These are phyloP conservation scores for Rhizopogon vulgaris DNA, from an alignment of 768 basidiomycete genomes.

Conservation along the genomic window DNA sequence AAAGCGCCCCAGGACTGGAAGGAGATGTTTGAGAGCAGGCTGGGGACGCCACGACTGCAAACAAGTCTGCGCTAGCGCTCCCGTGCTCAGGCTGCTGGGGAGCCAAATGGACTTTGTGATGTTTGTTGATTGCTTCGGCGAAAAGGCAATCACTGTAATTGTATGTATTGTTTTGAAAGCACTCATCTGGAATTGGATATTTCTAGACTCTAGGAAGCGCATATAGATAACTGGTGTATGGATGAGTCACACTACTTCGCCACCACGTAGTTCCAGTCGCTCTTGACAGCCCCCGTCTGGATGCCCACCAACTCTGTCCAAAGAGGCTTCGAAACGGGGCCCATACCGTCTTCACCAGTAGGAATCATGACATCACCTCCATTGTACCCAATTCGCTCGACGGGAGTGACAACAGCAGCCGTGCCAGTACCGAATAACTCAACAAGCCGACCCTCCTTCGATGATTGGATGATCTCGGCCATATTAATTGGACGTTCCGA, in stretches of 20 bases:
- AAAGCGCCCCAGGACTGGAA: no score
- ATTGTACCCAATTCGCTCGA: constrained; percentile 52
- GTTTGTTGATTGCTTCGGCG: no score
- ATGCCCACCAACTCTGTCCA: constrained; percentile 49
- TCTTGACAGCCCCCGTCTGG: constrained; percentile 71
- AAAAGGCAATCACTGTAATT: no score
- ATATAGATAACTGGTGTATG: not conserved
- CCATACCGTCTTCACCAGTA: constrained; percentile 68
- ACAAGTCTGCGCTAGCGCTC: no score
- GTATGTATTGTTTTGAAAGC: not conserved
- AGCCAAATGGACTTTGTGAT: no score
- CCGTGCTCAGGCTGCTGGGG: no score
- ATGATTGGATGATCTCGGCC: constrained; percentile 58
- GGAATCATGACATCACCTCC: constrained; percentile 50
- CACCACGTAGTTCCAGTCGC: constrained; percentile 72
- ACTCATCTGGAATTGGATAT: not conserved
- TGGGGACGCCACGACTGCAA: no score
- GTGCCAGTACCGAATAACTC: constrained; percentile 49
- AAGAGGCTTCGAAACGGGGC: constrained; percentile 49
- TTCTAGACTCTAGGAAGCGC: not conserved
- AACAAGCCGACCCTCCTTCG: constrained; percentile 34
- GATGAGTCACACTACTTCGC: constrained; percentile 12
- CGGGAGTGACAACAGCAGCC: constrained; percentile 48
- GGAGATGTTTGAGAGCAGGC: no score
- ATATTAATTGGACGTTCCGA: constrained; percentile 71